Base-by-base conservation (phyloP, 257 asterid species). In the Anisodus tanguticus region DNA sequence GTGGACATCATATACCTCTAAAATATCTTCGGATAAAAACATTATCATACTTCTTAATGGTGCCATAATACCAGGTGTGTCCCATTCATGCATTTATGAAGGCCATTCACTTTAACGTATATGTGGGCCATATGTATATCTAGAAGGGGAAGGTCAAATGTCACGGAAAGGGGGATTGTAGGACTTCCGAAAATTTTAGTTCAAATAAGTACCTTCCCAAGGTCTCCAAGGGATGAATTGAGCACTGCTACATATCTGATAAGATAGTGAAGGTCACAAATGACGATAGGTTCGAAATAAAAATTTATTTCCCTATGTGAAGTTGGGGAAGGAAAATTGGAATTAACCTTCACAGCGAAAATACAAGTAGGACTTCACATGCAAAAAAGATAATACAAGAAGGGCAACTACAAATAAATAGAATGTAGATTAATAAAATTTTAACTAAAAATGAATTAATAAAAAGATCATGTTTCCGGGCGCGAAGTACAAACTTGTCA, bases 201-300 rank as follows among this genome's bases (percentile, higher is more conserved):
- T 31, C 43, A 69, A 70, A 85, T 31, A 71, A 58, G 55, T 93
- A 97, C 98, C 99, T 93, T 94, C 96, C 99, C 99, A 95, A 63
- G 92, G 89, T 90, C 92, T 93, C 99, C 99, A 97, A 77, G 98
- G 98, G 89, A 95, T 95, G 88, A 95, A 95, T 79, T 92, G 97
- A 85, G 91, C 97, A 60, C 94, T 89, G 90, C 98, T 97, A 89
- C 98, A 93, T 54, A 97, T 95, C 99, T 97, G 91, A 89, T 83
- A 43, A 83, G 57, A 88, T 66, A 85, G 82, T 85, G 70, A 89
- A 86, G 90, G 89, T 68, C 83, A 82, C 85, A 71, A 64, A 55
- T 43, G 66, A 80, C 37, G 22, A 85, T 43, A 84, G 16, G 51
- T 31, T 49, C 13, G 59, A 49, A 59, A 80, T 17, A 41, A 59